A percentile compares a stretch with the other conserved stretches of the same genome.
Conservation (phyloP, 2,329 filamentous ascomycete genomes). For the Calonectria hawksworthii region DNA sequence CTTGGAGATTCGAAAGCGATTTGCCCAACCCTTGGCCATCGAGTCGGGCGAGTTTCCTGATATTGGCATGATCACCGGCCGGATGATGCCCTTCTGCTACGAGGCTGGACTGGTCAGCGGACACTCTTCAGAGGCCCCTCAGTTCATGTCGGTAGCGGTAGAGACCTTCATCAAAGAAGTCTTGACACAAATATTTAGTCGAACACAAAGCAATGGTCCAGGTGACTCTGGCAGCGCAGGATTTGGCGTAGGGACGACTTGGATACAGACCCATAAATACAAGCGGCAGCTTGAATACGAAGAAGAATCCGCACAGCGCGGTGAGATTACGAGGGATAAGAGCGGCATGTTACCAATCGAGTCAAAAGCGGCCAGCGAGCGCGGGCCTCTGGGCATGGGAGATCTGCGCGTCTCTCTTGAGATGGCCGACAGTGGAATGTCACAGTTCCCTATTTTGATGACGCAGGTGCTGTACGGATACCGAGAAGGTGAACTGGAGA, state of each 20-base stretch:
- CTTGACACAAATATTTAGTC: slow-evolving; percentile 73
- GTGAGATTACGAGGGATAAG: slow-evolving; percentile 81
- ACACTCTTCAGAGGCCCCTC: slow-evolving; percentile 71
- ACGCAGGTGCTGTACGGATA: slow-evolving; percentile 79
- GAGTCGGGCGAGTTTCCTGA: slow-evolving; percentile 81
- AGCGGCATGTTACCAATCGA: slow-evolving; percentile 86
- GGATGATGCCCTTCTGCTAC: slow-evolving; percentile 79
- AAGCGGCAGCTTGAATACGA: slow-evolving; percentile 81
- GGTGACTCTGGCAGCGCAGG: slow-evolving; percentile 73
- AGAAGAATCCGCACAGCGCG: slow-evolving; percentile 79
- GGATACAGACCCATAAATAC: slow-evolving; percentile 86
- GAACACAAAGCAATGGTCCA: slow-evolving; percentile 75
- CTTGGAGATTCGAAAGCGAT: slow-evolving; percentile 76
- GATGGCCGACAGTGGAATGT: slow-evolving; percentile 81
- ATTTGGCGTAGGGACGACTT: slow-evolving; percentile 75
- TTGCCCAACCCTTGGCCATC: slow-evolving; percentile 72
- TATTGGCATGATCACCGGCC: slow-evolving; percentile 71
- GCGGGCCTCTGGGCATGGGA: slow-evolving; percentile 80
- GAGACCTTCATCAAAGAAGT: slow-evolving; percentile 78
- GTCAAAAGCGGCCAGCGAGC: slow-evolving; percentile 79
- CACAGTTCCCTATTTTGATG: slow-evolving; percentile 82
- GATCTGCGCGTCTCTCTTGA: slow-evolving; percentile 84
- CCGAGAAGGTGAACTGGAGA: slow-evolving; percentile 81
- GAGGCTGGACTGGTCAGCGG: slow-evolving; percentile 73
- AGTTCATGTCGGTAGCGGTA: slow-evolving; percentile 75